Conservation (phyloP, 2,329 filamentous ascomycete genomes). For the Ophiocordyceps camponoti-rufipedis region DNA sequence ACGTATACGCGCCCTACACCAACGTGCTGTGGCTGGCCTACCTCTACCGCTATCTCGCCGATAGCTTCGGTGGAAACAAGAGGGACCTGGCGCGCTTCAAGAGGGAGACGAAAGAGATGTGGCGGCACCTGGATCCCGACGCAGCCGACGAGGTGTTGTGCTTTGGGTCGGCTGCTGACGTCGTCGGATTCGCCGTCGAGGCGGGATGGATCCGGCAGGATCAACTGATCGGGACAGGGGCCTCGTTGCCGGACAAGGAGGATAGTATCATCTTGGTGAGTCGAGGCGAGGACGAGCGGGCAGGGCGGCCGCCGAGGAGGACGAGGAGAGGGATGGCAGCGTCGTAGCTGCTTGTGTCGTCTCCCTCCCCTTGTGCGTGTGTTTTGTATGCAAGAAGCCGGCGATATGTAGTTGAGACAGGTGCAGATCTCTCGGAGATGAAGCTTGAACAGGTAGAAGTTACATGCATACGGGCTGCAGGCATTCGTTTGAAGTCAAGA, state of each 20-base stretch:
- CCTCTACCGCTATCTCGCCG: conserved; percentile 33
- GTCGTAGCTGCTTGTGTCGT: background rate
- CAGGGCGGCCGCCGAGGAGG: conserved; percentile 7
- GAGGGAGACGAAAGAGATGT: conserved; percentile 31
- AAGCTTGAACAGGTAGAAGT: no score
- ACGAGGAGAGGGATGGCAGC: conserved; percentile 5
- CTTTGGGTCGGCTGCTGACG: conserved; percentile 36
- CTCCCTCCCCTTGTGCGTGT: background rate
- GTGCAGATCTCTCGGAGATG: no score
- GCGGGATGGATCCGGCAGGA: conserved; percentile 36
- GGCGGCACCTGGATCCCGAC: conserved; percentile 32
- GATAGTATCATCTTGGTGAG: conserved; percentile 21
- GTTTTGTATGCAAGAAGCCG: background rate
- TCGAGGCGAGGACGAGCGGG: conserved; percentile 10
- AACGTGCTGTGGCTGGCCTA: conserved; percentile 50
- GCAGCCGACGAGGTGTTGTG: conserved; percentile 26
- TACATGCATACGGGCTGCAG: no score
- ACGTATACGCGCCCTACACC: conserved; percentile 37
- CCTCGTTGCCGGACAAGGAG: conserved; percentile 18
- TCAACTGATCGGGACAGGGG: conserved; percentile 25
- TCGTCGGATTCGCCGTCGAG: conserved; percentile 38
- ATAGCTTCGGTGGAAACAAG: conserved; percentile 27
- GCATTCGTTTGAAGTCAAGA: no score
- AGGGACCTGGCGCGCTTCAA: conserved; percentile 27
- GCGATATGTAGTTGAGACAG: background rate